These are phyloP conservation scores for Microbotryum silenes-acaulis DNA, from an alignment of 1,284 basidiomycete genomes.

Conservation along the genomic window DNA sequence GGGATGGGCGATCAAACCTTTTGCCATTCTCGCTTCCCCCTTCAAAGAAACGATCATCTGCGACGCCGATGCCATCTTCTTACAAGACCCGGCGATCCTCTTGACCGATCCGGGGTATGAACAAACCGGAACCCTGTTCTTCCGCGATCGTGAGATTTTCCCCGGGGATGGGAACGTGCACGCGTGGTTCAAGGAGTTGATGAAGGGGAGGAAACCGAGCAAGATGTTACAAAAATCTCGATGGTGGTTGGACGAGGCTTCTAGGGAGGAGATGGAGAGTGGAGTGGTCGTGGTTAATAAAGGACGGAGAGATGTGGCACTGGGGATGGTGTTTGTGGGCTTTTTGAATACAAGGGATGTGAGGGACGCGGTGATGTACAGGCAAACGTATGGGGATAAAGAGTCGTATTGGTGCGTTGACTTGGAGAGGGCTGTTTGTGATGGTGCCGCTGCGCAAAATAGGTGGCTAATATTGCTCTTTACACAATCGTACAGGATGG, in stretches of 20 bases:
- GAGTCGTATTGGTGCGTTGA: neutral
- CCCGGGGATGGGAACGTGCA: slow-evolving; percentile 29
- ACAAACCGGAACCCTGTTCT: slow-evolving; percentile 28
- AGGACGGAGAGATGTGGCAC: slow-evolving; percentile 1
- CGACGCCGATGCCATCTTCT: slow-evolving; percentile 31
- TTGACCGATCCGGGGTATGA: slow-evolving; percentile 26
- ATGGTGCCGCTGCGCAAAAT: slow-evolving; percentile 9
- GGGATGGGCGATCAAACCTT: slow-evolving; percentile 32
- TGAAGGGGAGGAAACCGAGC: slow-evolving; percentile 22
- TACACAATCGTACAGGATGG: neutral
- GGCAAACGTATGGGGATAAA: slow-evolving; percentile 4
- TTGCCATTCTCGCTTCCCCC: slow-evolving; percentile 25
- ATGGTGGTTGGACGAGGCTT: slow-evolving; percentile 22
- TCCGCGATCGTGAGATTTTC: slow-evolving; percentile 32
- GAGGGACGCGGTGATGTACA: neutral
- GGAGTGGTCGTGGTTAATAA: slow-evolving; percentile 29
- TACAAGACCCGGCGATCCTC: slow-evolving; percentile 25
- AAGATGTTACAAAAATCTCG: slow-evolving; percentile 15
- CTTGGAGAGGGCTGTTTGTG: neutral
- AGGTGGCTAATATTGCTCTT: neutral
- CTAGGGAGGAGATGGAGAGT: slow-evolving; percentile 32
- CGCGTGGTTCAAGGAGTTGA: slow-evolving; percentile 25
- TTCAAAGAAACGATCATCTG: slow-evolving; percentile 25
- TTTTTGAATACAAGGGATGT: slow-evolving; percentile 24
- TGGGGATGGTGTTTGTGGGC: slow-evolving; percentile 14